A percentile compares a stretch with the other conserved stretches of the same genome.
Conservation (phyloP, 2,329 filamentous ascomycete species). For the Tympanopsis confertula region DNA sequence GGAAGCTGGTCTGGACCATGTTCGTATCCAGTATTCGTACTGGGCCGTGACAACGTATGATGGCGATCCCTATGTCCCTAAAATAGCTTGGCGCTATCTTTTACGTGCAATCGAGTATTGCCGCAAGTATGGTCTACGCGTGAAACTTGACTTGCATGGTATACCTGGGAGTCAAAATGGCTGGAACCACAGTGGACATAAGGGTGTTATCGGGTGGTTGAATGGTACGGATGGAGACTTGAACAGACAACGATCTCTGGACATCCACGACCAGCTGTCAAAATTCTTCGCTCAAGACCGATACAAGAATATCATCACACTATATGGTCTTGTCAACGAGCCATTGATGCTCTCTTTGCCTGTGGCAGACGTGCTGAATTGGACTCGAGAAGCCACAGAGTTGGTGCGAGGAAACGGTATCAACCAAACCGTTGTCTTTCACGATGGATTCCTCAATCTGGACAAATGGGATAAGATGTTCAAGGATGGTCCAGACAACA, state of each 20-base stretch:
- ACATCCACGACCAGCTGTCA: slow-evolving; percentile 31
- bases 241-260: slow-evolving; percentile 37
- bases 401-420: slow-evolving; percentile 49
- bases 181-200: slow-evolving; percentile 49
- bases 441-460: slow-evolving; percentile 64
- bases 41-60: slow-evolving; percentile 42
- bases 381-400: slow-evolving; percentile 42
- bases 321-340: slow-evolving; percentile 60
- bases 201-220: slow-evolving; percentile 19
- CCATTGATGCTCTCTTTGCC: slow-evolving; percentile 47
- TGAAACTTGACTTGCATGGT: slow-evolving; percentile 48
- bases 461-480: slow-evolving; percentile 62
- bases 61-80: slow-evolving; percentile 32
- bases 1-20: slow-evolving; percentile 42
- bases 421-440: slow-evolving; percentile 49
- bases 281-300: slow-evolving; percentile 17
- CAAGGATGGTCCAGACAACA: slow-evolving; percentile 36
- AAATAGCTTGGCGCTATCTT: slow-evolving; percentile 26
- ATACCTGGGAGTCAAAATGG: slow-evolving; percentile 46
- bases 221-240: slow-evolving; percentile 8
- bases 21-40: slow-evolving; percentile 45
- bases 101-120: slow-evolving; percentile 46
- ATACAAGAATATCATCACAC: slow-evolving; percentile 41
- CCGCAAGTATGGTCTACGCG: slow-evolving; percentile 33
- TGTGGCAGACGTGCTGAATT: slow-evolving; percentile 38